These are phyloP conservation scores for Psilocybe cyanescens DNA, from an alignment of 768 basidiomycete species.

Conservation along the genomic window DNA sequence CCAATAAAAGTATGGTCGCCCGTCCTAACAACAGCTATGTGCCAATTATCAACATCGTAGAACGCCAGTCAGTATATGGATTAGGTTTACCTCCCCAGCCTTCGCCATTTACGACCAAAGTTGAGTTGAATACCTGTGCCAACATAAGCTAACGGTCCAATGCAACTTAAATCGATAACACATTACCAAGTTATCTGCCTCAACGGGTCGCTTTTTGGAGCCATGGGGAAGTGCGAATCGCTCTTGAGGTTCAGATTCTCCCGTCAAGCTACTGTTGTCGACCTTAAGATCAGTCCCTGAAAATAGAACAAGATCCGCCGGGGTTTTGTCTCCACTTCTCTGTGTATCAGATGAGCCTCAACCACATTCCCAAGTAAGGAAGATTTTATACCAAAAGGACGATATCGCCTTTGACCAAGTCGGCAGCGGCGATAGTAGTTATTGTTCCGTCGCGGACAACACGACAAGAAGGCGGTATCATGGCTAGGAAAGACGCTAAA, in stretches of 20 bases:
- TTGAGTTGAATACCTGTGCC: conserved; percentile 68
- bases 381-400: conserved; percentile 55
- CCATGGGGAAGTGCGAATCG: conserved; percentile 52
- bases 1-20: conserved; percentile 72
- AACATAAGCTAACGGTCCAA: background rate
- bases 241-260: conserved; percentile 74
- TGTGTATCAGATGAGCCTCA: conserved; percentile 25
- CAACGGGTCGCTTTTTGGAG: conserved; percentile 50
- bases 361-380: background rate
- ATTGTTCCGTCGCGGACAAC: conserved; percentile 64
- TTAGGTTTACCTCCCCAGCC: conserved; percentile 59
- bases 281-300: conserved; percentile 66
- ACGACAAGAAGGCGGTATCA: conserved; percentile 73
- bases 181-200: conserved; percentile 67
- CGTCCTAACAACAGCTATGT: conserved; percentile 63
- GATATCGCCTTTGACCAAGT: conserved; percentile 69
- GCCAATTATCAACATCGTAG: background rate
- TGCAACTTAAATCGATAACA: background rate
- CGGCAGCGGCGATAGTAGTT: conserved; percentile 57
- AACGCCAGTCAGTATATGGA: background rate
- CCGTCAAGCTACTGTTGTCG: conserved; percentile 73
- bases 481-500: conserved; percentile 70
- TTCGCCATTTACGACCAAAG: conserved; percentile 72
- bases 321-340: conserved; percentile 74
- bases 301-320: conserved; percentile 67